These are phyloP conservation scores for Madurella mycetomatis DNA, from an alignment of 2,329 filamentous ascomycete species.

Conservation along the genomic window DNA sequence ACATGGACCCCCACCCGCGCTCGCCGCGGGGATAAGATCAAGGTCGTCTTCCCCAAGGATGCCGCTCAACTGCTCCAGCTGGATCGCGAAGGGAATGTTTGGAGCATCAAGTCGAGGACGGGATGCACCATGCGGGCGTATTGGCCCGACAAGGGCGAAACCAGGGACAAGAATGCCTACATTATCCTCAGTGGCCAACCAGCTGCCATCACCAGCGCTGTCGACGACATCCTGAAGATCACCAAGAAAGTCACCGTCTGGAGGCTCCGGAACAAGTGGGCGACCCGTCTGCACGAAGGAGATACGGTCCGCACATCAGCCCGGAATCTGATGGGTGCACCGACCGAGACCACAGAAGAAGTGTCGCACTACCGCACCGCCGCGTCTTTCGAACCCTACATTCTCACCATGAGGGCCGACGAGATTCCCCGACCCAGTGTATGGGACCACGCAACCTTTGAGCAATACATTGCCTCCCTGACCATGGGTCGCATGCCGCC, in stretches of 20 bases:
- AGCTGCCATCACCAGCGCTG: slow-evolving; percentile 19
- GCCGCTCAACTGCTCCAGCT: slow-evolving; percentile 17
- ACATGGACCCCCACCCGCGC: slow-evolving; percentile 30
- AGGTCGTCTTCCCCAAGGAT: slow-evolving; percentile 24
- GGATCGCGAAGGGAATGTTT: slow-evolving; percentile 24
- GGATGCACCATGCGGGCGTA: slow-evolving; percentile 25
- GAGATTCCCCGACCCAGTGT: slow-evolving; percentile 35
- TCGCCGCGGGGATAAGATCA: slow-evolving; percentile 19
- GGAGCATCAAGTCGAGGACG: slow-evolving; percentile 29
- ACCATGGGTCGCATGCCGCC: slow-evolving; percentile 35
- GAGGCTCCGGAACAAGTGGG: background rate
- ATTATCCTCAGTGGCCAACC: slow-evolving; percentile 27
- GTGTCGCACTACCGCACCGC: background rate
- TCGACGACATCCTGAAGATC: slow-evolving; percentile 23
- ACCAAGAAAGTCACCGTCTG: slow-evolving; percentile 20
- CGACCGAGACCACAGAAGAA: background rate
- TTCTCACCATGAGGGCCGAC: slow-evolving; percentile 32
- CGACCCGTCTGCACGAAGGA: too few species aligned
- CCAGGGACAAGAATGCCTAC: slow-evolving; percentile 13
- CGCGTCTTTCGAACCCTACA: slow-evolving; percentile 4
- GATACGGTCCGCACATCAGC: background rate
- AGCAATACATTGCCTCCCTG: slow-evolving; percentile 41
- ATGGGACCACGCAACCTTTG: slow-evolving; percentile 42
- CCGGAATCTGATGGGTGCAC: background rate
- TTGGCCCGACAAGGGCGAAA: background rate